phyloP scores from a whole-genome alignment of 371 early-diverging fungal genomes.

The Lichtheimia corymbifera region DNA sequence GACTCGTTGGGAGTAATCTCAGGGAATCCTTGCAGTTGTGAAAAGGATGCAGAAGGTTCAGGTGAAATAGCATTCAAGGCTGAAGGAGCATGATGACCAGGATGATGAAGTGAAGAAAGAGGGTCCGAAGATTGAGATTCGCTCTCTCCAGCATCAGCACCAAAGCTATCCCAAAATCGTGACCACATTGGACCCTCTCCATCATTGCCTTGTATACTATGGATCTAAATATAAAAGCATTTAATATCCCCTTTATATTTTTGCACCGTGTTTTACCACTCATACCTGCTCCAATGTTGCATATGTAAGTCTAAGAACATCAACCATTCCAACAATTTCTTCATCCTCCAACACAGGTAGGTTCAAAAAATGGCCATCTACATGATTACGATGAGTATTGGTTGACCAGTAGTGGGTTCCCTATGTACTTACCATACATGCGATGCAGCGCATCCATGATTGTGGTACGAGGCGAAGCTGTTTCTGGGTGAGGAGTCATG shows the following conservation, averaged over 20 bases:
- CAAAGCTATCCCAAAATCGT: constrained; percentile 52
- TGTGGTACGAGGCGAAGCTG: constrained; percentile 71
- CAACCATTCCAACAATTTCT: constrained; percentile 83
- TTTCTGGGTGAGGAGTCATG: constrained; percentile 96
- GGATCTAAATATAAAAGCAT: constrained; percentile 22
- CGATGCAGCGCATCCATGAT: constrained; percentile 90
- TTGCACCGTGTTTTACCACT: background rate
- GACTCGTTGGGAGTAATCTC: constrained; percentile 49
- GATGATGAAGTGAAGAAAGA: constrained; percentile 24
- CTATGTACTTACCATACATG: constrained; percentile 70
- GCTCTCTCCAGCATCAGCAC: constrained; percentile 48
- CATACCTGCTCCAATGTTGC: constrained; percentile 73
- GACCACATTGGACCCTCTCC: constrained; percentile 50
- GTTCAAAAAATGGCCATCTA: constrained; percentile 92
- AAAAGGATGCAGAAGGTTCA: constrained; percentile 43
- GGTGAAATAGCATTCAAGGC: constrained; percentile 28
- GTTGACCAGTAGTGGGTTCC: background rate
- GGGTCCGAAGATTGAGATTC: constrained; percentile 42
- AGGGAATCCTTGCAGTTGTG: constrained; percentile 43
- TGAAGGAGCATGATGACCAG: constrained; percentile 16
- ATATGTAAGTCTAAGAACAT: constrained; percentile 90
- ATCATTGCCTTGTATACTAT: constrained; percentile 42
- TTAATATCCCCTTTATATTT: background rate
- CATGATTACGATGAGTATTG: constrained; percentile 5
- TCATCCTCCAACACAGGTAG: constrained; percentile 88